A percentile compares a stretch with the other conserved stretches of the same genome.
Conservation (phyloP, 148 eudicot genomes). For the Bassia scoparia region DNA sequence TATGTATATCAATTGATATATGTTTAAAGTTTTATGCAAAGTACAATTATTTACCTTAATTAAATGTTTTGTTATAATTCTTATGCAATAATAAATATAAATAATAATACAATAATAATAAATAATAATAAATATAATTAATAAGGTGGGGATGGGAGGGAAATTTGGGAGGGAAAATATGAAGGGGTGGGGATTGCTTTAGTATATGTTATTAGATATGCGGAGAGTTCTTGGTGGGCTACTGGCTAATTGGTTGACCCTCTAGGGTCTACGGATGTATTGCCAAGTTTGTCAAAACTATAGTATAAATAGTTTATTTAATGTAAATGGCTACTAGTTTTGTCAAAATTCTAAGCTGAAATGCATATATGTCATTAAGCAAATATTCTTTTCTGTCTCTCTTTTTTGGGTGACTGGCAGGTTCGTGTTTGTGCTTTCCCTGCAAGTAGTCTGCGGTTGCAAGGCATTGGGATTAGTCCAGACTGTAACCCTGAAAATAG, state of each 20-base stretch:
- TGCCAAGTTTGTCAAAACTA: background rate
- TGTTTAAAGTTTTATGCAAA: too few species aligned
- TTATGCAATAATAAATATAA: too few species aligned
- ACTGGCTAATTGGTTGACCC: background rate
- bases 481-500: constrained; percentile 88
- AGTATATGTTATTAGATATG: too few species aligned
- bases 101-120: too few species aligned
- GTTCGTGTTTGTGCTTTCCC: constrained; percentile 96
- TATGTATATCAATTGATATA: too few species aligned
- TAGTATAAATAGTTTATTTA: background rate
- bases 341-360: background rate
- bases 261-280: background rate
- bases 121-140: too few species aligned
- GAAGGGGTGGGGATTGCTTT: too few species aligned
- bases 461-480: constrained; percentile 96
- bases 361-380: background rate
- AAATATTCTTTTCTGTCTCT: constrained; percentile 7
- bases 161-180: too few species aligned
- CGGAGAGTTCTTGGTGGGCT: too few species aligned
- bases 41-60: too few species aligned
- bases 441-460: constrained; percentile 59
- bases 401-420: constrained; percentile 33
- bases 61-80: too few species aligned
- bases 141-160: too few species aligned
- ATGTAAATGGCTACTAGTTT: background rate